A percentile compares a stretch with the other conserved stretches of the same genome.
These are phyloP conservation scores for Alternaria sp. DNA, from an alignment of 2,329 filamentous ascomycete species.

Conservation along the genomic window DNA sequence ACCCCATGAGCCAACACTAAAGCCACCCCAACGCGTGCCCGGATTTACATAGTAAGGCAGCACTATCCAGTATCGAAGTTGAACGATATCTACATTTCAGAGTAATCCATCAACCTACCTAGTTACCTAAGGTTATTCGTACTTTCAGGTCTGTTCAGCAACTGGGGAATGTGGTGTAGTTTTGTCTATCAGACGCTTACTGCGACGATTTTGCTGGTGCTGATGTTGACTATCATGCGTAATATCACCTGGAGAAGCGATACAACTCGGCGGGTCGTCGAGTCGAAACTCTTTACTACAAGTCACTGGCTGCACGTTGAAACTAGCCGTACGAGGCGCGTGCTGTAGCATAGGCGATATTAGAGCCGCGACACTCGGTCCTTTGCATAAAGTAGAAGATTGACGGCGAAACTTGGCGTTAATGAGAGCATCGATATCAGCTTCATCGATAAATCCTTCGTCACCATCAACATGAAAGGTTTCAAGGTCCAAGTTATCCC, in stretches of 20 bases:
- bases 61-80: too few species aligned
- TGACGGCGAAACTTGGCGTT: slow-evolving; percentile 12
- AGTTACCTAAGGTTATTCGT: too few species aligned
- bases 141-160: too few species aligned
- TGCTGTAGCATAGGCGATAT: not conserved
- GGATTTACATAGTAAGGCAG: too few species aligned
- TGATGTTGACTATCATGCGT: not conserved
- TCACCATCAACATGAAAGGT: not conserved
- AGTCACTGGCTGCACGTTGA: slow-evolving; percentile 27
- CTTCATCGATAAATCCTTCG: not conserved
- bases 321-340: slow-evolving; percentile 18
- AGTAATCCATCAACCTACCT: too few species aligned
- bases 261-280: slow-evolving; percentile 24
- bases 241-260: slow-evolving; percentile 1
- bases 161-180: too few species aligned
- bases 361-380: slow-evolving; percentile 7
- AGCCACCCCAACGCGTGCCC: too few species aligned
- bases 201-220: not conserved
- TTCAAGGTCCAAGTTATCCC: slow-evolving; percentile 3
- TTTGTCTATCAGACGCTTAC: not conserved
- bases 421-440: slow-evolving; percentile 1
- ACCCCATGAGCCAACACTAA: too few species aligned
- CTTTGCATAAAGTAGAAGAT: slow-evolving; percentile 18
- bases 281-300: slow-evolving; percentile 21
- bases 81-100: too few species aligned